Conservation (phyloP, 1,139 yeast species). For the Hanseniaspora sp. region DNA sequence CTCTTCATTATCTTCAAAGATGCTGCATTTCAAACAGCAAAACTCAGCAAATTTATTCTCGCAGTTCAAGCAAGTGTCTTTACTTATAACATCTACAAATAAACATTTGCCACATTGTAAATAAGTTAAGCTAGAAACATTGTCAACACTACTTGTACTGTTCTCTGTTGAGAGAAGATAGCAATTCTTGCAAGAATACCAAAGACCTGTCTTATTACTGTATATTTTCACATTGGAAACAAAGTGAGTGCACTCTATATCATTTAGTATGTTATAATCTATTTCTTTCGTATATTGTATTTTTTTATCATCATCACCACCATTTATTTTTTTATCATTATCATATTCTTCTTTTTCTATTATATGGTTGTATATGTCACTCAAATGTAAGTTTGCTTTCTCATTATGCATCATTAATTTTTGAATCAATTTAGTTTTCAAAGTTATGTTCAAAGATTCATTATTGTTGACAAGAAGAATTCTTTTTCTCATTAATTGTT, state of each 20-base stretch:
- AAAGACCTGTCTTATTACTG: neutral
- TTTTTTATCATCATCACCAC: neutral
- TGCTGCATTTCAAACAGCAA: conserved; percentile 55
- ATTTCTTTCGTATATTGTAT: neutral
- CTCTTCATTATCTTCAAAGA: conserved; percentile 71
- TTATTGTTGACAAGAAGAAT: conserved; percentile 19
- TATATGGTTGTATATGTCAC: neutral
- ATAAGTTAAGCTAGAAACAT: neutral
- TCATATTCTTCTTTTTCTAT: neutral
- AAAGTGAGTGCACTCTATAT: conserved; percentile 1
- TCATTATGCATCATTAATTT: conserved; percentile 50
- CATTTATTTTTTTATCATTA: neutral
- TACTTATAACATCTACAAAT: neutral
- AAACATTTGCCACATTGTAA: conserved; percentile 6
- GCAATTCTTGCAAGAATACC: conserved; percentile 14
- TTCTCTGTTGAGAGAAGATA: neutral
- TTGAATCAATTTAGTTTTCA: conserved; percentile 40
- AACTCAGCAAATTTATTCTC: conserved; percentile 44
- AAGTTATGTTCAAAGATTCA: conserved; percentile 16
- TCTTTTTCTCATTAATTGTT: conserved; percentile 18
- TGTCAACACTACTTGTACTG: neutral
- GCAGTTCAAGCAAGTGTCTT: conserved; percentile 55
- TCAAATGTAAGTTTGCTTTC: neutral
- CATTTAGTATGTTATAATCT: conserved; percentile 5
- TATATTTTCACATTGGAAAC: neutral